These are phyloP conservation scores for Eutrema salsugineum DNA, from an alignment of 441 rosid genomes.

Conservation along the genomic window DNA sequence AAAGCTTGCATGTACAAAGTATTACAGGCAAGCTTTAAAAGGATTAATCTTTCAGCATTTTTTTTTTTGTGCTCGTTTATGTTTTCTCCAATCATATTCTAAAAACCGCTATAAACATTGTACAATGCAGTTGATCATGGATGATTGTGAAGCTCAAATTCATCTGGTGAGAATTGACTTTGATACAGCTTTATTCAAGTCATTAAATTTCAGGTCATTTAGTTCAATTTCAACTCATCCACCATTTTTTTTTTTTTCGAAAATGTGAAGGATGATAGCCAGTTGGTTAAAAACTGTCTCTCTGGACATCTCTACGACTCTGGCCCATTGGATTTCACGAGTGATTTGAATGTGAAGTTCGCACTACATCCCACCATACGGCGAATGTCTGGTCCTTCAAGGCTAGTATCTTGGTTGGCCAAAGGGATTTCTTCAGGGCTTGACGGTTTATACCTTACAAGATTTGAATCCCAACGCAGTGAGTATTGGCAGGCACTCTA, in stretches of 20 bases:
- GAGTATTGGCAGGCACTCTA: constrained; percentile 85
- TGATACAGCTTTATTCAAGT: neutral
- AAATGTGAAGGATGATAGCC: constrained; percentile 55
- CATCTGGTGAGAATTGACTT: constrained; percentile 43
- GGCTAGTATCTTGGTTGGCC: constrained; percentile 69
- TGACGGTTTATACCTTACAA: constrained; percentile 79
- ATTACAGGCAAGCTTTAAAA: constrained; percentile 50
- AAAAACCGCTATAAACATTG: neutral
- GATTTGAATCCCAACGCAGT: constrained; percentile 77
- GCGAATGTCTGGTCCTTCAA: constrained; percentile 67
- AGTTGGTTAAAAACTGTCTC: constrained; percentile 65
- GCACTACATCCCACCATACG: constrained; percentile 65
- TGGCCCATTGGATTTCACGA: constrained; percentile 79
- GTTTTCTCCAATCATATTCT: constrained; percentile 2
- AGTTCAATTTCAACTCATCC: neutral
- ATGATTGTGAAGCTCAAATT: constrained; percentile 56
- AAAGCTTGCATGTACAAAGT: constrained; percentile 92
- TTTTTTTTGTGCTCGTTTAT: neutral
- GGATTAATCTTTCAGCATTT: neutral
- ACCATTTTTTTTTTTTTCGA: neutral
- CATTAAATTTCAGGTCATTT: too few relatives aligned
- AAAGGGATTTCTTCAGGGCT: constrained; percentile 75
- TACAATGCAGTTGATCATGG: constrained; percentile 65
- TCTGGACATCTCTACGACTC: constrained; percentile 90
- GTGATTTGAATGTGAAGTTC: constrained; percentile 71